Conservation (phyloP, 768 basidiomycete genomes). For the Fomitopsis pulvina region DNA sequence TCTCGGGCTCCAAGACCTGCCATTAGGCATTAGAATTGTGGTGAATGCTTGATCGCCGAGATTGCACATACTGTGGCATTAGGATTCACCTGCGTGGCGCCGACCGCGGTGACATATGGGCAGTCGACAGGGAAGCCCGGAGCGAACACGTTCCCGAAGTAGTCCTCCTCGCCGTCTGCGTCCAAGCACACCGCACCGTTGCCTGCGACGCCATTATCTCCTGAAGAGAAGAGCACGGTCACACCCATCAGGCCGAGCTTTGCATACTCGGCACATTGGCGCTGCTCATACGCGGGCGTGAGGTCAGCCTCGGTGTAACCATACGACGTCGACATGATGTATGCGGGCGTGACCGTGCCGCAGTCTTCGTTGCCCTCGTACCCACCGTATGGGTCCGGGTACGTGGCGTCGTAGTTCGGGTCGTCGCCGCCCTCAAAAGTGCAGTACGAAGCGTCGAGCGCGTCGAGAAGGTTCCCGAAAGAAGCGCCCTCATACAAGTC, state of each 20-base stretch:
- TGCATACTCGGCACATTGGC: constrained; percentile 40
- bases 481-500: constrained; percentile 14
- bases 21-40: neutral
- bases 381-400: constrained; percentile 37
- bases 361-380: constrained; percentile 30
- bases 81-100: constrained; percentile 32
- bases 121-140: constrained; percentile 25
- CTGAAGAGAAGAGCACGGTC: constrained; percentile 37
- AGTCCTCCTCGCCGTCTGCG: constrained; percentile 17
- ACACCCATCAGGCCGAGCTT: constrained; percentile 32
- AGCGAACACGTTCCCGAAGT: constrained; percentile 7
- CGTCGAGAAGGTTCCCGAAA: constrained; percentile 40
- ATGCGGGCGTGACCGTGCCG: constrained; percentile 27
- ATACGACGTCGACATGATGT: constrained; percentile 39
- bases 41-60: neutral
- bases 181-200: constrained; percentile 25
- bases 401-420: constrained; percentile 31
- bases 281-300: constrained; percentile 28
- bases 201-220: constrained; percentile 39
- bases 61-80: constrained; percentile 15
- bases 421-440: constrained; percentile 41
- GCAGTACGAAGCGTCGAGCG: constrained; percentile 36
- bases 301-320: constrained; percentile 29
- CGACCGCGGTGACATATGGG: constrained; percentile 33
- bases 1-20: constrained; percentile 27